Conservation (phyloP, 2,329 filamentous ascomycete species). For the Penicillium brasilianum region DNA sequence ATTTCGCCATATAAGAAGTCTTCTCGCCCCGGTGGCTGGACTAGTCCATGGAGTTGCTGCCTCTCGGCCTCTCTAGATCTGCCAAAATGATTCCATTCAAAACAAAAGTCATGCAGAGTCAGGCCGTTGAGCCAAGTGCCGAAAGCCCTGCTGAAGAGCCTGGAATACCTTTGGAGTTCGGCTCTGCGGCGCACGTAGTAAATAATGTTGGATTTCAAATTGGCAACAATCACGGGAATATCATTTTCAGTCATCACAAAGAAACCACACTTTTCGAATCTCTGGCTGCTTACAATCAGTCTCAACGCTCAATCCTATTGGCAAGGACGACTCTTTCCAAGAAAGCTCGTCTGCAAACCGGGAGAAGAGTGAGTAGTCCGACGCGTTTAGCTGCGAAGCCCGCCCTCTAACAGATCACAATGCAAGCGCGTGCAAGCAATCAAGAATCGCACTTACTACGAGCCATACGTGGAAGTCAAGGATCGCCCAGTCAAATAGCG, state of each 20-base stretch:
- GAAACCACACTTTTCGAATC: neutral
- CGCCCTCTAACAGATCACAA: neutral
- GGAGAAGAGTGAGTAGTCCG: slow-evolving; percentile 6
- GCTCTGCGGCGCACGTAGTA: no score
- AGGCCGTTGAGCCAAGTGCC: no score
- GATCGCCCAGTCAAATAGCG: neutral
- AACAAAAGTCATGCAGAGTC: no score
- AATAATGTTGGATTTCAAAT: no score
- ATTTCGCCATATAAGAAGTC: neutral
- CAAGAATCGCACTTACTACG: slow-evolving; percentile 1
- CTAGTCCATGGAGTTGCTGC: no score
- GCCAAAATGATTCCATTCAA: no score
- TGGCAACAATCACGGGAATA: neutral
- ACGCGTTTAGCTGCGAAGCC: neutral
- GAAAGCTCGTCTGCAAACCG: slow-evolving; percentile 3
- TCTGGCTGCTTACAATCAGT: neutral
- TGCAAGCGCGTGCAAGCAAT: neutral
- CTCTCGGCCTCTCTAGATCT: no score
- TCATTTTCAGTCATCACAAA: no score
- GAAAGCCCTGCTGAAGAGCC: no score
- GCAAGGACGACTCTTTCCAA: neutral
- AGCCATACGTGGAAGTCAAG: slow-evolving; percentile 1
- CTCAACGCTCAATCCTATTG: neutral
- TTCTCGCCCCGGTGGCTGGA: neutral
- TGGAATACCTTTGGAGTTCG: no score